A percentile compares a stretch with the other conserved stretches of the same genome.
Evolutionary conservation across 345 rosid species (phyloP).

Genomic region (Rhizophora apiculata): DNA sequence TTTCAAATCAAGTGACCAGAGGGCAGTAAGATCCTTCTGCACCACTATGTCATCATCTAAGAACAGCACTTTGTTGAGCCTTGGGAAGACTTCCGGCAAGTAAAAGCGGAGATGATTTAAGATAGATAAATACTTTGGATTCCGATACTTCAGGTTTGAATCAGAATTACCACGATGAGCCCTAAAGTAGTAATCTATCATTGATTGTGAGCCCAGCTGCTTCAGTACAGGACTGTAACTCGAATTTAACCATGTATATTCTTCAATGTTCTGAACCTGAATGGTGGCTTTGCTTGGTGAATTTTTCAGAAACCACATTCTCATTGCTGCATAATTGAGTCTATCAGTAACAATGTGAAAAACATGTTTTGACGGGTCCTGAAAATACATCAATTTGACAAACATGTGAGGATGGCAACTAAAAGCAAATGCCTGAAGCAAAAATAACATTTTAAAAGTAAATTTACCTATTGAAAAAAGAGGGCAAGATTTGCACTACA

Average conservation of each 20-base stretch:
- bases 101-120: conserved; percentile 96
- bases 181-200: conserved; percentile 91
- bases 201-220: conserved; percentile 81
- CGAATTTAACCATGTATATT: conserved; percentile 86
- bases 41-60: conserved; percentile 94
- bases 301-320: conserved; percentile 95
- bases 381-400: conserved; percentile 32
- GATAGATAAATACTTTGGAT: conserved; percentile 94
- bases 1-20: conserved; percentile 88
- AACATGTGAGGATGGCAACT: conserved; percentile 18
- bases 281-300: conserved; percentile 74
- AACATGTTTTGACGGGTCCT: conserved; percentile 85
- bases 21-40: conserved; percentile 76
- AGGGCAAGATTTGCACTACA: neutral
- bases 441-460: neutral
- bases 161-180: conserved; percentile 70
- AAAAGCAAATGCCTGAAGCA: neutral
- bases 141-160: conserved; percentile 81
- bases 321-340: conserved; percentile 96
- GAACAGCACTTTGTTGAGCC: conserved; percentile 83
- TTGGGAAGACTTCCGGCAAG: conserved; percentile 93
- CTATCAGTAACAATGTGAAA: conserved; percentile 92
- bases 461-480: neutral
- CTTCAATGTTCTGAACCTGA: conserved; percentile 93
- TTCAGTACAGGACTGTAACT: conserved; percentile 97